A percentile compares a stretch with the other conserved stretches of the same genome.
phyloP scores from a whole-genome alignment of 1,284 basidiomycete genomes.

The Ustilago hordei region DNA sequence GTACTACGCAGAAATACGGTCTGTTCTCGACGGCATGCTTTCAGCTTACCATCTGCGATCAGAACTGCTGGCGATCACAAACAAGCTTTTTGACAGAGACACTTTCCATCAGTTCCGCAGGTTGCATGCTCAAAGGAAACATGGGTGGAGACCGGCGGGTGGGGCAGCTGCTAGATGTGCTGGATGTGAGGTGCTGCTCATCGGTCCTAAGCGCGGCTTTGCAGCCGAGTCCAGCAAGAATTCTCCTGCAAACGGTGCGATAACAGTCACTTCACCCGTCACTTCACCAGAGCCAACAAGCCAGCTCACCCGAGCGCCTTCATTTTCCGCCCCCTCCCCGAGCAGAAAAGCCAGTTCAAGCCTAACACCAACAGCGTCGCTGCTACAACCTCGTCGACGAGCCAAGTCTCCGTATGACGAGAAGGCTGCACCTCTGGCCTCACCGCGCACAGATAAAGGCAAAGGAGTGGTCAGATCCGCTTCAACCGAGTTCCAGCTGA shows the following conservation, averaged over 20 bases:
- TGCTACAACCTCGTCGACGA: conserved; percentile 23
- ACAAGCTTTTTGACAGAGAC: conserved; percentile 84
- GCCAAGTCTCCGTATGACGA: conserved; percentile 51
- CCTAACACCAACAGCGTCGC: conserved; percentile 26
- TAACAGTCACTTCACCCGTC: conserved; percentile 13
- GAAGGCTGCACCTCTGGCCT: conserved; percentile 48
- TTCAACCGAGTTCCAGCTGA: conserved; percentile 18
- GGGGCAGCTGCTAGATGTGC: conserved; percentile 24
- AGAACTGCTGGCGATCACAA: conserved; percentile 89
- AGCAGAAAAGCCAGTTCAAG: conserved; percentile 13
- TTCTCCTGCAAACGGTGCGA: neutral
- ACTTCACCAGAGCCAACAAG: conserved; percentile 2
- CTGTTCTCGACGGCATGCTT: conserved; percentile 91
- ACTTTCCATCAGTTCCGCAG: conserved; percentile 79
- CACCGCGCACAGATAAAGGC: conserved; percentile 49
- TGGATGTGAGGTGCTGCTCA: conserved; percentile 24
- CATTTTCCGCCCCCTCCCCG: conserved; percentile 7
- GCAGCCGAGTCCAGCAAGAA: neutral
- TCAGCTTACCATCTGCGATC: conserved; percentile 91
- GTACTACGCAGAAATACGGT: conserved; percentile 87
- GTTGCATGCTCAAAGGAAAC: conserved; percentile 64
- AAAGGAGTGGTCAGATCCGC: conserved; percentile 45
- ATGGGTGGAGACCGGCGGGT: conserved; percentile 69
- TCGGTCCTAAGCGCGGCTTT: conserved; percentile 28
- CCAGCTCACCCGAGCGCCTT: conserved; percentile 14